Base-by-base conservation (phyloP, 305 asterid species). In the Rubia tinctorum region DNA sequence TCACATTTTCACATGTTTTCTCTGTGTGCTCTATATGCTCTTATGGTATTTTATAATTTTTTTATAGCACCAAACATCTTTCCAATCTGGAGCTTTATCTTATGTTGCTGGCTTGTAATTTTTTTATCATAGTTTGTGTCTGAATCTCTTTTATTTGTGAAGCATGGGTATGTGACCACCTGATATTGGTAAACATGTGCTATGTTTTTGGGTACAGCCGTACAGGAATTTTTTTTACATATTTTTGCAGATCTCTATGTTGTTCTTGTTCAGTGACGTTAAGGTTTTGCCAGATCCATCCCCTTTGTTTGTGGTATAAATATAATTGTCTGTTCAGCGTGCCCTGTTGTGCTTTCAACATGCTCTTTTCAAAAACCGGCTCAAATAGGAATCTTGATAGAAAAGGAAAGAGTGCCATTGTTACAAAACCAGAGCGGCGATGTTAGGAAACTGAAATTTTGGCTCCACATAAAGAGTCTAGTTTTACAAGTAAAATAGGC, bases 191-290 rank as follows among this genome's bases (percentile, higher is more conserved):
- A 13, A 77, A 69, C 85, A 84, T 78, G 85, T 83, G 89, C 74
- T 73, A 47, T 72, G 80, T 73, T 73, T 72, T 71, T 75, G 68
- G 82, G 63, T 74, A 53, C 59, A 70, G 62, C 69, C 72, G 59
- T 53, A 53, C 59, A 9, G 2, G 23, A 1, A 4, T 51, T 71
- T 76, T 40, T 30, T 73, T 80, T 75, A 74, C 61, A 7, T 30
- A 39, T 60, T 49, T 64, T 66, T 75, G 79, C 88, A 81, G 82
- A 83, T 84, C 86, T 86, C 87, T 72, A 76, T 77, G 82, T 80
- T 66, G 37, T 80, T 80, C 39, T 86, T 68, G 34, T 30, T 30
- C 43, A 23, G 37, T 59, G 65, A 20, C 34, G 3, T 30, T 30
- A 3, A 30, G 34, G 13, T 49, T 65, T n/a, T 63, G 43, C 56